Conservation (phyloP, 495 filamentous ascomycete genomes). For the Rhizodiscina lignyota region DNA sequence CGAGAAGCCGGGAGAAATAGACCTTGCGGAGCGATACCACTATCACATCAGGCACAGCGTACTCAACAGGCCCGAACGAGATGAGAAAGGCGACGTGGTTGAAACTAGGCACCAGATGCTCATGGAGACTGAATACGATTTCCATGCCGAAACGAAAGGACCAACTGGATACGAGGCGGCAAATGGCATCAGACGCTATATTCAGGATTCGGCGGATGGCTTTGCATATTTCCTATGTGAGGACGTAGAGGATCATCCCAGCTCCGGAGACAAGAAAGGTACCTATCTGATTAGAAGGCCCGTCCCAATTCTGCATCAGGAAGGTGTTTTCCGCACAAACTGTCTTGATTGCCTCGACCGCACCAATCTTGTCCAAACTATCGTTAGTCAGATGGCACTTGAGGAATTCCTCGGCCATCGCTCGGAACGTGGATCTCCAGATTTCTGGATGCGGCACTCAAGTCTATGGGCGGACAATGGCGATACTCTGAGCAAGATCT, state of each 20-base stretch:
- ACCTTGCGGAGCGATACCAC: constrained; percentile 63
- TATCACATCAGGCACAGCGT: constrained; percentile 56
- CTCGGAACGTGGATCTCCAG: constrained; percentile 44
- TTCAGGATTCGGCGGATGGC: constrained; percentile 58
- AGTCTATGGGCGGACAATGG: constrained; percentile 98
- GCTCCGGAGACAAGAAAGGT: constrained; percentile 8
- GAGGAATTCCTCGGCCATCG: constrained; percentile 61
- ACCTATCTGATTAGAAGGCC: constrained; percentile 26
- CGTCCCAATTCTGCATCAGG: constrained; percentile 68
- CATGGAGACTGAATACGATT: constrained; percentile 74
- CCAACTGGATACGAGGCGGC: constrained; percentile 80
- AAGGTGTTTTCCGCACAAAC: constrained; percentile 89
- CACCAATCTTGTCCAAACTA: constrained; percentile 91
- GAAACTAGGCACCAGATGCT: constrained; percentile 50
- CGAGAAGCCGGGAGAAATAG: constrained; percentile 65
- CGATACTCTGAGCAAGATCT: constrained; percentile 82
- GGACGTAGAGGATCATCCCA: constrained; percentile 32
- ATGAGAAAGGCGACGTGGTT: constrained; percentile 23
- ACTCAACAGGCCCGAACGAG: constrained; percentile 25
- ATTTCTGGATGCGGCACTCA: constrained; percentile 82
- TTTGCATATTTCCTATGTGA: constrained; percentile 89
- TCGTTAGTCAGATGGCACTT: constrained; percentile 81
- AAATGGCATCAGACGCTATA: constrained; percentile 52
- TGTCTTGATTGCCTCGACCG: constrained; percentile 92
- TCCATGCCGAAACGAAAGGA: constrained; percentile 83